Percentiles rank a stretch among this genome's conserved stretches.
Conservation (phyloP, 805 yeast species). For the Zygosaccharomyces gambellarensis region DNA sequence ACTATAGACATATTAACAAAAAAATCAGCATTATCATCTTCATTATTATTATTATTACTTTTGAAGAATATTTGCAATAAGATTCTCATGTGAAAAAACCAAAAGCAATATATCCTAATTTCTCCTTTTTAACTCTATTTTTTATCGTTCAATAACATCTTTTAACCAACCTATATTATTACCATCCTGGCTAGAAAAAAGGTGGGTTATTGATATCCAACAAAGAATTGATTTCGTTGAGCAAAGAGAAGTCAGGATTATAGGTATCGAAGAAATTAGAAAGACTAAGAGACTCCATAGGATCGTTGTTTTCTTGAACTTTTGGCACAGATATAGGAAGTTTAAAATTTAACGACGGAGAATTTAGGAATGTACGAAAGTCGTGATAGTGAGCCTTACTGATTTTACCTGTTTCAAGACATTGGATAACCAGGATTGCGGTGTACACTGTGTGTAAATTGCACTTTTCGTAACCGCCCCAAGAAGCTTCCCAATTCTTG, state of each 20-base stretch:
- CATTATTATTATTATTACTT: not conserved
- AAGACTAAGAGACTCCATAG: constrained; percentile 9
- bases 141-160: not conserved
- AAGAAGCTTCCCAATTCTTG: constrained; percentile 10
- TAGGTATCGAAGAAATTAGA: constrained; percentile 14
- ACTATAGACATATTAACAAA: not conserved
- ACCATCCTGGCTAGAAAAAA: not conserved
- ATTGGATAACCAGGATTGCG: constrained; percentile 17
- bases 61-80: too few relatives aligned
- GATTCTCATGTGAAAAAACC: not conserved
- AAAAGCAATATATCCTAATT: too few relatives aligned
- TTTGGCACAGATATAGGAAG: constrained; percentile 6
- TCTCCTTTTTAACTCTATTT: too few relatives aligned
- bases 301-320: not conserved
- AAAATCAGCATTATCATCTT: not conserved
- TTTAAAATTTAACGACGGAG: constrained; percentile 14
- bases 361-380: constrained; percentile 13
- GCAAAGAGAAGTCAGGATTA: constrained; percentile 16
- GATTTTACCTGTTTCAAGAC: constrained; percentile 11
- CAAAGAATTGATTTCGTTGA: constrained; percentile 16
- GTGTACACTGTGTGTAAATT: constrained; percentile 17
- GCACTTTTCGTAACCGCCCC: constrained; percentile 13
- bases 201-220: constrained; percentile 7
- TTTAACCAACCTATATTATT: not conserved
- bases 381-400: constrained; percentile 5